Evolutionary conservation across 2,329 filamentous ascomycete species (phyloP), one percentile per base, ranked within the genome.

Genomic region (Penicillium sumatraense): DNA sequence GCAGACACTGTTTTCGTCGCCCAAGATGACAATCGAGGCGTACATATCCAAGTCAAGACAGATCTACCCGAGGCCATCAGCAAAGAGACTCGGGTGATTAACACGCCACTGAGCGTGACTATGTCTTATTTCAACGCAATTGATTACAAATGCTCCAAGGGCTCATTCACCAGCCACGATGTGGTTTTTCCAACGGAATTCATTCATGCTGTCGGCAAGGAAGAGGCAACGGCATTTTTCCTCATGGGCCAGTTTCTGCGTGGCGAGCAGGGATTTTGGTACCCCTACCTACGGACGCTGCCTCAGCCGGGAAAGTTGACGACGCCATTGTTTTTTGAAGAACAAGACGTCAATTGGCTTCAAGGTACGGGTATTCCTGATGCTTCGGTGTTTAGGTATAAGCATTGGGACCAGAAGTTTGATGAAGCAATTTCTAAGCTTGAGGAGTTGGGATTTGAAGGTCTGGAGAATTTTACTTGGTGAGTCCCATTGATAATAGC

Each of bases 161-260:
- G 55, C 2, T 53, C 60, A 3, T 74, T 74, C 44, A 59, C 66
- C 2, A 64, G 62, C 11, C 71, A 75, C 44, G 72, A 64, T 1
- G 58, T 76, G 13, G 54, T 62, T 5, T 83, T 89, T 44, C 80
- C 84, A 0, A 46, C 61, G 0, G 66, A 67, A 1, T 85, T 89
- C 60, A 70, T 88, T 44, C 63, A 76, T 1, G 64, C 67, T 4
- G 71, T 80, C 2, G 81, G 82, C 1, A 80, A 85, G 0, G 83
- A 89, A 61, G 83, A 89, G 53, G 73, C 87, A 46, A 82, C 85
- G 8, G 82, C 87, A 3, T 88, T 91, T 72, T 88, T 89, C 59
- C 78, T 92, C 5, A 80, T 89, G 67, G 84, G 87, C 57, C 85
- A 92, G 68, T 86, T 85, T 66, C 76, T 91, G 27, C 72, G 81